Evolutionary conservation across 75 land plant genomes (phyloP).

Genomic region (Cunninghamia lanceolata): DNA sequence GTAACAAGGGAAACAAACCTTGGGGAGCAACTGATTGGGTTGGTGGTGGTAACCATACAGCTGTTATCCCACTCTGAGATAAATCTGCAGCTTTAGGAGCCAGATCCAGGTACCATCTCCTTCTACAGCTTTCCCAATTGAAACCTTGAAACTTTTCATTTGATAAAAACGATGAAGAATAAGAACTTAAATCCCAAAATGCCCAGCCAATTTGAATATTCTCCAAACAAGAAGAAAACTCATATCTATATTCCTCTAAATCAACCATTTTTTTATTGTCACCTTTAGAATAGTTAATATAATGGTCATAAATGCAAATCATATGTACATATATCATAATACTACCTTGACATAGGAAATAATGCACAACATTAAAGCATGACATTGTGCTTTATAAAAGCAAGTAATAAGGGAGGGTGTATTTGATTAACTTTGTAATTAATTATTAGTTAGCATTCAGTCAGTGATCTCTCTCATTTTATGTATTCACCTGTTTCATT

Average conservation of each 20-base stretch:
- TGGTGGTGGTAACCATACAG: conserved; percentile 84
- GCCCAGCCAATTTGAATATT: conserved; percentile 1
- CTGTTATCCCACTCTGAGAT: conserved; percentile 64
- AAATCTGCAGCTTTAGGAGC: conserved; percentile 69
- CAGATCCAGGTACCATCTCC: conserved; percentile 69
- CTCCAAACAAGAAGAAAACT: not conserved
- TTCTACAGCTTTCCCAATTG: conserved; percentile 82
- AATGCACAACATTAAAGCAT: not conserved
- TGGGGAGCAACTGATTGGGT: conserved; percentile 85
- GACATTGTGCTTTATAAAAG: not conserved
- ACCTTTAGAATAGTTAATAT: not conserved
- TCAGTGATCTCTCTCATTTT: not conserved
- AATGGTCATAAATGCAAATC: not conserved
- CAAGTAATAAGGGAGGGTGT: not conserved
- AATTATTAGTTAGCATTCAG: not conserved
- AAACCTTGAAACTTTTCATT: conserved; percentile 75
- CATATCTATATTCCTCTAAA: not conserved
- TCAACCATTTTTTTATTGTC: not conserved
- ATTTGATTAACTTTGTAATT: not conserved
- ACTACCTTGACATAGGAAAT: not conserved
- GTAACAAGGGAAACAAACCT: conserved; percentile 32
- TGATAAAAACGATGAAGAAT: not conserved
- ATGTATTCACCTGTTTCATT: not conserved
- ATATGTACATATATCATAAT: not conserved
- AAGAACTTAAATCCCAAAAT: conserved; percentile 10